Base-by-base conservation (phyloP, 1,284 basidiomycete genomes). In the Malassezia sp. region DNA sequence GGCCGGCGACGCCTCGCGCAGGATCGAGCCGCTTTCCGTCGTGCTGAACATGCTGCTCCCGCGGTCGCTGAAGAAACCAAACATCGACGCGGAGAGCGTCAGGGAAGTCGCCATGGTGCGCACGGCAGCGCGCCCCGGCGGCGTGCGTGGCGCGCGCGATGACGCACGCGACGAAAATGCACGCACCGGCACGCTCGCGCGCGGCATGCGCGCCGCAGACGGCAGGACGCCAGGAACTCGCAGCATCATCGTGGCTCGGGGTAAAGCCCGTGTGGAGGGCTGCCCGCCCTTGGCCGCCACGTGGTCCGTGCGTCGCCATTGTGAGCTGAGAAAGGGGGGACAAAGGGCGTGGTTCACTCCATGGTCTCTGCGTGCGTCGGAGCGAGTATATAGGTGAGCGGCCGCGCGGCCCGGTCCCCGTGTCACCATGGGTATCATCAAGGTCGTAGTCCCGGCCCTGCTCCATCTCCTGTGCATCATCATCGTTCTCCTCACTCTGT, bases 1-100 rank as follows among this genome's bases (percentile, higher is more conserved):
- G 1, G 42, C 48, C 11, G 48, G 48, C 26, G 48, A 44, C 2
- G 48, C 48, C 31, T 50, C 48, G 18, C 48, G 48, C 38, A 50
- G 8, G 14, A 50, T 45, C 17, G 39, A 42, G 7, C 36, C 37
- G 14, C 35, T 38, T 24, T 51, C 43, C 10, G 32, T 37, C 29
- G 42, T 45, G 32, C 49, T 33, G 12, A 51, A 30, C 27, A 40
- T 32, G 8, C 37, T 37, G n/a, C 33, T 17, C 18, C 26, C 23
- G 17, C 23, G 17, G 9, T 22, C 12, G 18, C 22, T 38, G 28
- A 49, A 38, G 24, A 49, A 42, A 17, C 46, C 38, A 30, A 49
- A 24, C 18, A 49, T 22, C 22, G 47, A 49, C 5, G 37, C 38
- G 11, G 41, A 27, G 6, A 49, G 22, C 21, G 35, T 29, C 18